Base-by-base conservation (phyloP, 306 rosid species). In the Prinsepia uniflora region DNA sequence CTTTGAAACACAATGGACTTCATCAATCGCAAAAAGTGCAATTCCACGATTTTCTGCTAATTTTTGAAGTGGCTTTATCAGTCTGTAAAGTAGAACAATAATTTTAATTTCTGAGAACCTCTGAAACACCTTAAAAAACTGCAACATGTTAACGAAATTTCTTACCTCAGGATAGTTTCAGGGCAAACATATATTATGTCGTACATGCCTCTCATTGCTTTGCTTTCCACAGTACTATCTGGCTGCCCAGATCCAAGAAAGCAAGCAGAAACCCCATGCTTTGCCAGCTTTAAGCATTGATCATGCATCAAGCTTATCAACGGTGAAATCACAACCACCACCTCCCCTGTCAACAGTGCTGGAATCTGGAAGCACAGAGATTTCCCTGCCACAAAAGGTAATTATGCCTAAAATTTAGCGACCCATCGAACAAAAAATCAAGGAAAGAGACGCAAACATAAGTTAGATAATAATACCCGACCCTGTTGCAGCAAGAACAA, bases 221-320 rank as follows among this genome's bases (percentile, higher is more conserved):
- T 90, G 72, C 77, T 80, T 78, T 93, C 98, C 62, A 88, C 87
- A 44, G 98, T 75, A 72, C 80, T 74, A 72, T 93, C 98, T 18
- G 89, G 92, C 79, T 93, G 98, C 76, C 96, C 98, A 62, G 98
- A 93, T 34, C 98, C 97, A 75, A 90, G 98, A 88, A 93, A 93
- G 79, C 98, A 93, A 56, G 97, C 92, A 72, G 88, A 86, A 71
- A 93, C 69, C 42, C 96, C 90, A 57, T 87, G 90, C 61, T 66
- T 84, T 62, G 86, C 89, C 61, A 93, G 84, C 75, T 87, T 93
- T 71, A 90, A 84, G 84, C 98, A 93, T 41, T 93, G 98, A 78
- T 93, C 98, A 36, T 93, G 97, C 98, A 93, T 93, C 83, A 93
- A 78, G 71, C 98, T 93, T 76, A 93, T 90, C 74, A 93, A 84